Conservation (phyloP, 2,329 filamentous ascomycete species). For the Pseudogymnoascus sp. region DNA sequence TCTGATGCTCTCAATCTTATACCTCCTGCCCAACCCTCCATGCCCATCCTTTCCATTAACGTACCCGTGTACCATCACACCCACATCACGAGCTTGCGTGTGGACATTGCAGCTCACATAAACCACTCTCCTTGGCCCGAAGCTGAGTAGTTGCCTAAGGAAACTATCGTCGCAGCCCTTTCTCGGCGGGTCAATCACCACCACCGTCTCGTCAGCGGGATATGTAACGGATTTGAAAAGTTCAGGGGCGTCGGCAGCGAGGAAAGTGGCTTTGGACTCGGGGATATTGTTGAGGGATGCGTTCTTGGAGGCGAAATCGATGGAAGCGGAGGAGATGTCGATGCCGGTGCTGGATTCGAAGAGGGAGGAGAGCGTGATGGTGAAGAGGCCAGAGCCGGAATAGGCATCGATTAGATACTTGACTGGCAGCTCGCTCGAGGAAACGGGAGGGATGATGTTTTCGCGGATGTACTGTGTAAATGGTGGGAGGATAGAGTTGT, state of each 20-base stretch:
- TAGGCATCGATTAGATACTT: slow-evolving; percentile 95
- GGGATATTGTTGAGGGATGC: slow-evolving; percentile 66
- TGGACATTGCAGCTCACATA: slow-evolving; percentile 99
- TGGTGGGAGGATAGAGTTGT: slow-evolving; percentile 86
- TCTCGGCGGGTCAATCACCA: slow-evolving; percentile 93
- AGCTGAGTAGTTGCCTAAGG: slow-evolving; percentile 68
- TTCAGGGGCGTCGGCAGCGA: slow-evolving; percentile 76
- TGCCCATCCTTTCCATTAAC: slow-evolving; percentile 24
- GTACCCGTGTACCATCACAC: slow-evolving; percentile 69
- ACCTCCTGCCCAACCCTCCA: slow-evolving; percentile 37
- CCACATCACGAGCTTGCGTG: slow-evolving; percentile 89
- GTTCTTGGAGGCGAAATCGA: slow-evolving; percentile 70
- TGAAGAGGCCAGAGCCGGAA: slow-evolving; percentile 95
- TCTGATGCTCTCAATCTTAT: slow-evolving; percentile 80
- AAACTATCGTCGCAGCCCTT: slow-evolving; percentile 90
- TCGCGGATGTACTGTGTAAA: slow-evolving; percentile 85
- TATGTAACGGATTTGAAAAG: slow-evolving; percentile 73
- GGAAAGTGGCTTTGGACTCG: slow-evolving; percentile 64
- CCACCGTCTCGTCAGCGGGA: slow-evolving; percentile 70
- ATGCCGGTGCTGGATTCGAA: slow-evolving; percentile 84
- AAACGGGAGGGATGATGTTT: slow-evolving; percentile 54
- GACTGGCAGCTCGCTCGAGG: slow-evolving; percentile 38
- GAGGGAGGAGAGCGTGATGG: slow-evolving; percentile 76
- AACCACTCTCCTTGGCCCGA: slow-evolving; percentile 69
- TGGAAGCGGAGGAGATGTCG: slow-evolving; percentile 74